phyloP scores from a whole-genome alignment of 495 filamentous ascomycete species.

The Aspergillus ostianus region DNA sequence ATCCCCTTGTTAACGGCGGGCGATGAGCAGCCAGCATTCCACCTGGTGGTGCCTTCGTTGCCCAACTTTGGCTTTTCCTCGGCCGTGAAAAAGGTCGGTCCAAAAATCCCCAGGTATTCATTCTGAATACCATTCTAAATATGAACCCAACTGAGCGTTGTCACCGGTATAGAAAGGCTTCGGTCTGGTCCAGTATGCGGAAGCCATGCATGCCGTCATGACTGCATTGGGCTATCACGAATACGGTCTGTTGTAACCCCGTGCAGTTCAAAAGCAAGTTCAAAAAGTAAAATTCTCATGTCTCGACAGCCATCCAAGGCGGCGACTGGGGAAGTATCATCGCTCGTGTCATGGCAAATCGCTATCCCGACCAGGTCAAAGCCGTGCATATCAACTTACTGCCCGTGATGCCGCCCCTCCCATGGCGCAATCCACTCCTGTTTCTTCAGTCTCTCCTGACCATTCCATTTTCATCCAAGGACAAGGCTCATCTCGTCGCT shows the following conservation, averaged over 20 bases:
- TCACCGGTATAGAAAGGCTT: slow-evolving; percentile 32
- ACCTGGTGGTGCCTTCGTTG: slow-evolving; percentile 67
- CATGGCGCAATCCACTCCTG: slow-evolving; percentile 33
- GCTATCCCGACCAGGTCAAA: slow-evolving; percentile 39
- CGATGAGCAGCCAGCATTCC: slow-evolving; percentile 54
- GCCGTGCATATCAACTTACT: slow-evolving; percentile 48
- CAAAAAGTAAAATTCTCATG: slow-evolving; percentile 4
- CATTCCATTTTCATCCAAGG: slow-evolving; percentile 35
- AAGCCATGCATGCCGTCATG: slow-evolving; percentile 45
- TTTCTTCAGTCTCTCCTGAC: slow-evolving; percentile 33
- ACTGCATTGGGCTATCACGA: slow-evolving; percentile 39
- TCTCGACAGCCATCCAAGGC: slow-evolving; percentile 43
- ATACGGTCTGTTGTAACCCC: slow-evolving; percentile 31
- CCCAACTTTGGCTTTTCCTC: slow-evolving; percentile 72
- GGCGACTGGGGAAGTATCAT: slow-evolving; percentile 51
- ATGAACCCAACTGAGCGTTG: not conserved
- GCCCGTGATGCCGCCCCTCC: slow-evolving; percentile 32
- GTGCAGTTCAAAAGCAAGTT: not conserved
- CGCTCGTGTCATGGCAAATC: slow-evolving; percentile 38
- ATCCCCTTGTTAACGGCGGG: slow-evolving; percentile 54
- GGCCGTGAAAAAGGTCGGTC: slow-evolving; percentile 44
- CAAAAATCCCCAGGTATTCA: not conserved
- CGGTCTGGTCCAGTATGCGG: slow-evolving; percentile 42
- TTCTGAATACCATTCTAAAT: not conserved
- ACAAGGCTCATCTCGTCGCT: slow-evolving; percentile 32